Percentiles rank a stretch among this genome's conserved stretches.
These are phyloP conservation scores for Beta macrorhiza DNA, from an alignment of 179 eudicot genomes.

Conservation along the genomic window DNA sequence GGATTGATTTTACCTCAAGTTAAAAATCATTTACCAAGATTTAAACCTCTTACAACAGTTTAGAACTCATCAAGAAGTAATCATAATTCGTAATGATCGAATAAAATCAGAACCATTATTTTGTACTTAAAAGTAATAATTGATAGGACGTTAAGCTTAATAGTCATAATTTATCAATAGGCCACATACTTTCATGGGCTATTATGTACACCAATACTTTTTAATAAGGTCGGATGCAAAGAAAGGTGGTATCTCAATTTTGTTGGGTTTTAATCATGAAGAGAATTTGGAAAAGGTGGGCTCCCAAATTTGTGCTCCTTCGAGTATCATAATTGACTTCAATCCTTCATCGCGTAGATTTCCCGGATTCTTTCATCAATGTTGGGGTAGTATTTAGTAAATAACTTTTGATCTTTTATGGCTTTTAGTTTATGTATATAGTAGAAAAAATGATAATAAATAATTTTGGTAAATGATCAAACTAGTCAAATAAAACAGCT, in stretches of 20 bases:
- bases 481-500: no score
- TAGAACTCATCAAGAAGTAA: not conserved
- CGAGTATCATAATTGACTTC: not conserved
- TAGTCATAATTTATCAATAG: not conserved
- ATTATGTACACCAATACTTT: not conserved
- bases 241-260: conserved; percentile 4
- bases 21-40: not conserved
- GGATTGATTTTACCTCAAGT: not conserved
- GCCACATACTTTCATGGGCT: not conserved
- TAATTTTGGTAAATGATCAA: no score
- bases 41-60: not conserved
- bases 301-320: conserved; percentile 8
- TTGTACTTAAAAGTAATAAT: not conserved
- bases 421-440: no score
- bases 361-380: not conserved
- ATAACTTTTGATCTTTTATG: no score
- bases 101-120: not conserved
- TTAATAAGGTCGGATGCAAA: conserved; percentile 6
- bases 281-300: conserved; percentile 18
- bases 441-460: no score
- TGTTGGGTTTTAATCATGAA: conserved; percentile 11
- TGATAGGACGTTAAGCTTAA: not conserved
- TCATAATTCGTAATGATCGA: not conserved
- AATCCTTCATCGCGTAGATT: not conserved
- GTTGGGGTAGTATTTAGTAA: not conserved